Evolutionary conservation across 345 rosid species (phyloP).

Genomic region (Sonneratia alba): DNA sequence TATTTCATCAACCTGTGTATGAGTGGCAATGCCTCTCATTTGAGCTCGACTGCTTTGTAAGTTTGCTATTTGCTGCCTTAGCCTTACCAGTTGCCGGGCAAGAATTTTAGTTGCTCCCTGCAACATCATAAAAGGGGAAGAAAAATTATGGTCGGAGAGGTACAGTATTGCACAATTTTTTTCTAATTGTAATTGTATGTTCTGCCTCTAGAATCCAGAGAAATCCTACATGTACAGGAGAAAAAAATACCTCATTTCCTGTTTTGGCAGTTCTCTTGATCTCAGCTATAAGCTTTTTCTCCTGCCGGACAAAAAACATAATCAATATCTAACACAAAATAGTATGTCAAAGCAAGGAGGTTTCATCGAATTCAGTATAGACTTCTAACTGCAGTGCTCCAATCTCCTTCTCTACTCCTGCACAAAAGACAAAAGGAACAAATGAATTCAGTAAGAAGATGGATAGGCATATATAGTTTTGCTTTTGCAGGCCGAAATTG

Average conservation of each 20-base stretch:
- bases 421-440: slow-evolving; percentile 11
- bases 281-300: slow-evolving; percentile 89
- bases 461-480: slow-evolving; percentile 2
- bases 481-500: background rate
- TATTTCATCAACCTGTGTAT: slow-evolving; percentile 69
- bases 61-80: slow-evolving; percentile 84
- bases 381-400: slow-evolving; percentile 76
- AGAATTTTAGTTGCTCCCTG: slow-evolving; percentile 82
- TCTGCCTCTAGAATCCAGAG: background rate
- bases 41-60: slow-evolving; percentile 97
- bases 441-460: background rate
- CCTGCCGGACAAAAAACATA: slow-evolving; percentile 33
- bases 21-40: slow-evolving; percentile 97
- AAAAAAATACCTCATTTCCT: slow-evolving; percentile 66
- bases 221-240: background rate
- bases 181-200: background rate
- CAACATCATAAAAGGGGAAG: slow-evolving; percentile 12
- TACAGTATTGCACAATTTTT: background rate
- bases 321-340: slow-evolving; percentile 5
- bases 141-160: background rate
- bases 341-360: background rate
- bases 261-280: slow-evolving; percentile 87
- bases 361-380: slow-evolving; percentile 15
- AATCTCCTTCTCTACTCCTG: slow-evolving; percentile 93
- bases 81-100: slow-evolving; percentile 77